Evolutionary conservation across 2,329 filamentous ascomycete genomes (phyloP), one percentile per base, ranked within the genome.

Genomic region (Arthrocladium fulminans): DNA sequence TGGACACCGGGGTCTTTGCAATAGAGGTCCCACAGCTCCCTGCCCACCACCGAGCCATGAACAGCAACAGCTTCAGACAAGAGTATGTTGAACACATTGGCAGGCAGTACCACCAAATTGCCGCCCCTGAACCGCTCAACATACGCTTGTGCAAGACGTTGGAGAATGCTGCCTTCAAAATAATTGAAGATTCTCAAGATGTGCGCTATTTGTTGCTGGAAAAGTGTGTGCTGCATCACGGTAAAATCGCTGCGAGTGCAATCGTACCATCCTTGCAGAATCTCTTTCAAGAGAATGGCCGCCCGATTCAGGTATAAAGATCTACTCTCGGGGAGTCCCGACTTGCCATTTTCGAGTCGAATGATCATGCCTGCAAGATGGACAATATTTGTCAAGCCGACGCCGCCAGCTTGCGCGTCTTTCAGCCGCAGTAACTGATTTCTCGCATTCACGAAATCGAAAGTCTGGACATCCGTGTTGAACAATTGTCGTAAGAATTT

Each of bases 31-130:
- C 75, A 73, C 27, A 80, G 54, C 3, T 57, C 62, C 49, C 65
- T 70, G 50, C 74, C 80, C 27, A 65, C 65, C 8, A 53, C 48
- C 49, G 69, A 73, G 47, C 73, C 74, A 40, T 72, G 68, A 0
- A 65, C 65, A 23, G 73, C 68, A 2, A 76, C 71, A 7, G 80
- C 65, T n/a, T 73, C 76, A 37, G 71, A 65, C 5, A 84, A 71
- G 10, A 59, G 8, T 15, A 51, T 45, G 42, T 59, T 54, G 47
- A 59, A 59, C 4, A 50, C 48, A 10, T 49, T 47, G 2, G 46
- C 19, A 7, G 41, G 30, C 15, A 59, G 46, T 23, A 43, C 37
- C 22, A 50, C 35, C 10, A 45, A 41, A 30, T 59, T 57, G 45
- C 54, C 54, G 32, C 42, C 39, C 24, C 50, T 47, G 37, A 45